phyloP scores from a whole-genome alignment of 169 alveolate species.

The Neospora caninum region DNA sequence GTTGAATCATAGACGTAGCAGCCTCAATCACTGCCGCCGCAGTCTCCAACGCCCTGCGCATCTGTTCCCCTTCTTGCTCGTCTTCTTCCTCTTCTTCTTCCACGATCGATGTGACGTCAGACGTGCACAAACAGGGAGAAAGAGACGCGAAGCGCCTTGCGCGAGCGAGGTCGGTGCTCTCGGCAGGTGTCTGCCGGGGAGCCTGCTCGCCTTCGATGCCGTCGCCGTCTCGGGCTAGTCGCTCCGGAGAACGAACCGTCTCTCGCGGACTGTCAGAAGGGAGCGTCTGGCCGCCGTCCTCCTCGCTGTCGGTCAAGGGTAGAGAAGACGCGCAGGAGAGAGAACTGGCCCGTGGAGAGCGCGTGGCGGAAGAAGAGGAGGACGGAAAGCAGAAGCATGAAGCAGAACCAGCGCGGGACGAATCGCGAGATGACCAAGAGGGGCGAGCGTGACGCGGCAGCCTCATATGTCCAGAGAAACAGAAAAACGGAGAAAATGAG shows the following conservation, averaged over 20 bases:
- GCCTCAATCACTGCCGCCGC: constrained; percentile 42
- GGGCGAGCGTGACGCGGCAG: neutral
- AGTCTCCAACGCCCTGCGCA: neutral
- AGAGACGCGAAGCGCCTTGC: no score
- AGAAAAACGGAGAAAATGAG: neutral
- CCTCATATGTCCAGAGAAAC: neutral
- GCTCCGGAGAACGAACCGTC: no score
- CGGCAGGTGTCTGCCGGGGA: no score
- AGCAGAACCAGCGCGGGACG: neutral
- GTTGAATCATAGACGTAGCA: neutral
- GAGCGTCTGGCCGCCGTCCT: no score
- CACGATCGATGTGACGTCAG: neutral
- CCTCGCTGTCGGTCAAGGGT: no score
- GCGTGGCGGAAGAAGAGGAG: neutral
- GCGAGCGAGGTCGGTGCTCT: no score
- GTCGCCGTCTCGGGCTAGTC: no score
- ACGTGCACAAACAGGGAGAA: no score
- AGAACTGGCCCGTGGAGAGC: neutral
- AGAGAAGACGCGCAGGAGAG: no score
- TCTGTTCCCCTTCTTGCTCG: neutral
- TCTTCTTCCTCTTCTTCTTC: neutral
- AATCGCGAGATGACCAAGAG: neutral
- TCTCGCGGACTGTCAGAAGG: no score
- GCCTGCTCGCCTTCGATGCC: no score
- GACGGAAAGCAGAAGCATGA: neutral